Base-by-base conservation (phyloP, 2,329 filamentous ascomycete genomes). In the Aplosporella prunicola region DNA sequence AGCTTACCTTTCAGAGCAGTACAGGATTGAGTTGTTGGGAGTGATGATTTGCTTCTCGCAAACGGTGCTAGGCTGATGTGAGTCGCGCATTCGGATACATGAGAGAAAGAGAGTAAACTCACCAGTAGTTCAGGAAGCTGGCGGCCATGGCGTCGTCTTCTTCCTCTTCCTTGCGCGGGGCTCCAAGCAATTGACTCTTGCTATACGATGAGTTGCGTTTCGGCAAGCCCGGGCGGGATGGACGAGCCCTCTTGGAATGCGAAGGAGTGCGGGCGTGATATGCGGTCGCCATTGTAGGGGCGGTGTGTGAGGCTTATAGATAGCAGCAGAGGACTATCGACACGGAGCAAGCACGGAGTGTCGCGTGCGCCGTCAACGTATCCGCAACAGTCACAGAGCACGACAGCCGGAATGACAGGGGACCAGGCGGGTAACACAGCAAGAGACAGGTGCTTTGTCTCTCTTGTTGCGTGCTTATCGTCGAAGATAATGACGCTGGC, bases 41-140 rank as follows among this genome's bases (percentile, higher is more conserved):
- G 71, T 67, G 36, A 74, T 68, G 49, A 80, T 79, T 59, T 79
- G 75, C 55, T 69, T 76, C 55, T 80, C 76, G 56, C 76, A 80
- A 51, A 71, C 76, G 45, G 75, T 70, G 58, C 75, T 79, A 51
- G 24, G 23, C 20, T 20, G 8, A 10, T 37, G 43, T 40, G 30
- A 32, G 39, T n/a, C 32, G 11, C n/a, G 17, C 8, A n/a, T n/a
- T 29, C 9, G 9, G 9, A 29, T n/a, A n/a, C 27, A 11, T 15
- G 14, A 15, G 15, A 29, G 27, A 9, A 28, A 14, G 38, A 14
- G 20, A 22, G 18, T 5, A 22, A 11, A 52, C 61, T 37, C 53
- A 71, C 68, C 69, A 72, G 56, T 64, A 72, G 43, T 72, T 67
- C 45, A 69, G 47, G 46, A 72, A 71, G 51, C 65, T 68, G 39